Evolutionary conservation across 2,329 filamentous ascomycete genomes (phyloP).

Genomic region (Teratosphaeria epicoccoides): DNA sequence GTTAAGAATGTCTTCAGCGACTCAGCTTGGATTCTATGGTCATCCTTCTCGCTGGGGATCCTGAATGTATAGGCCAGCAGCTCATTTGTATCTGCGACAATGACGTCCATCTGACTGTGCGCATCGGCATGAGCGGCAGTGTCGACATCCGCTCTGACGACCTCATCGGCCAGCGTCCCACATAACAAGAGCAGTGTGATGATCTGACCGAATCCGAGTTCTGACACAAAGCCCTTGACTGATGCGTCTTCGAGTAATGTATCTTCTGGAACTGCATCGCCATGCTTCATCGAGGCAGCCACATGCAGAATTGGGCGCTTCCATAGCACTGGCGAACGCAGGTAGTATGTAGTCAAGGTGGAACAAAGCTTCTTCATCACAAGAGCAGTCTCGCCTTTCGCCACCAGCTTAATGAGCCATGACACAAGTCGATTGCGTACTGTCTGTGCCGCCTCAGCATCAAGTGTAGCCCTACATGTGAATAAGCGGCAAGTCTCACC

Average conservation of each 20-base stretch:
- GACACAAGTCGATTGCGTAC: constrained; percentile 51
- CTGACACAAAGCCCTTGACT: constrained; percentile 36
- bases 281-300: constrained; percentile 17
- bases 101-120: constrained; percentile 38
- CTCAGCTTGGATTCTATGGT: constrained; percentile 8
- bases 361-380: constrained; percentile 66
- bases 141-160: constrained; percentile 50
- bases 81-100: constrained; percentile 41
- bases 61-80: constrained; percentile 29
- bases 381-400: constrained; percentile 44
- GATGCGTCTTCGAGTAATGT: constrained; percentile 32
- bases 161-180: constrained; percentile 53
- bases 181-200: constrained; percentile 56
- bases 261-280: constrained; percentile 12
- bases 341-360: constrained; percentile 65
- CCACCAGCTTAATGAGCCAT: constrained; percentile 49
- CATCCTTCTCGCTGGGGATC: neutral
- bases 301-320: constrained; percentile 43
- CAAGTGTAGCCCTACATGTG: constrained; percentile 33
- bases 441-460: constrained; percentile 47
- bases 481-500: constrained; percentile 16
- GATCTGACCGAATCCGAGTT: constrained; percentile 41
- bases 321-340: constrained; percentile 60
- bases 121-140: constrained; percentile 10
- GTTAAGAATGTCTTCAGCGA: constrained; percentile 33